Base-by-base conservation (phyloP, 176 grass and related monocot species). In the Eragrostis curvula region DNA sequence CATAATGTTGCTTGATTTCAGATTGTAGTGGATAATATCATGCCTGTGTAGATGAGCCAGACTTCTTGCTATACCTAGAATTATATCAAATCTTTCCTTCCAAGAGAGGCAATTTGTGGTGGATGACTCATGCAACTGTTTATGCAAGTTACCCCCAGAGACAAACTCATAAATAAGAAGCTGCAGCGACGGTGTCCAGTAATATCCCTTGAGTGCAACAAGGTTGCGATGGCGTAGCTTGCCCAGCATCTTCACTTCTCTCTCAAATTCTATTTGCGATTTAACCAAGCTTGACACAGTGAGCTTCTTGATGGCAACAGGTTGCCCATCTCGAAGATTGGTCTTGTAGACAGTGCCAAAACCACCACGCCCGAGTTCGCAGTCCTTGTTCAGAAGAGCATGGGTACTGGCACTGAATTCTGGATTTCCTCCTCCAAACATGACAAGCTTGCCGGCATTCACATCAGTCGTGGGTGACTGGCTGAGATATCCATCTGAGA, bases 261-360 rank as follows among this genome's bases (percentile, higher is more conserved):
- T 96, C 83, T 99, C 97, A 85, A 99, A 99, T 84, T 99, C 97
- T 53, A 94, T 87, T 85, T 96, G 97, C 23, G 97, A 99, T 78
- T 99, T 99, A 49, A 99, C 97, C 86, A 96, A 90, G 82, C 97
- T 99, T 49, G 97, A 99, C 73, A 99, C 97, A 3, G 93, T 99
- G 83, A 99, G 87, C 70, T 99, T 99, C 80, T 99, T 99, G 71
- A 99, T 99, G 61, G 97, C 97, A 83, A 99, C 78, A 30, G 93
- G 87, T 55, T 88, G 85, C 53, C 97, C 97, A 85, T 99, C 91
- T 67, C 72, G 91, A 30, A 96, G 85, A 82, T 87, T 86, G 67
- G 93, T 88, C 85, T 94, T 92, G 77, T 99, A 99, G 27, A 99
- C 97, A 27, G 93, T 83, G 52, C 97, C 97, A 85, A 99, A 99